Base-by-base conservation (phyloP, 805 yeast genomes). In the Kregervanrija pseudodelftensis region DNA sequence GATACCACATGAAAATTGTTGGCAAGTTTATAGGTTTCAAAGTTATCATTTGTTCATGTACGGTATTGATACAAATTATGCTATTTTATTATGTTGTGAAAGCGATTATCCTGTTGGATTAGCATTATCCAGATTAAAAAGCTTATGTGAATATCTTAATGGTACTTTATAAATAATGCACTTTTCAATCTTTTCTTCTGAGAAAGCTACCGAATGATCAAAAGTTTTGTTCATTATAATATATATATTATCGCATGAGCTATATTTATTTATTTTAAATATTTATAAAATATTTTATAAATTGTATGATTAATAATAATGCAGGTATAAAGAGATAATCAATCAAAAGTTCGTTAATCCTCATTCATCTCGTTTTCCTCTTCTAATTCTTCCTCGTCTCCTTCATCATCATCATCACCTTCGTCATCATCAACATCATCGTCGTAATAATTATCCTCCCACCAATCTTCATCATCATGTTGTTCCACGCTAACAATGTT, bases 381-480 rank as follows among this genome's bases (percentile, higher is more conserved):
- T 3, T 55, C 62, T 14, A 53, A 55, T 10, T 56, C 59, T 1
- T 56, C 64, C 10, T 45, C 58, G 8, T 57, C 63, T 7, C 53
- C 61, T 1, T 56, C 59, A 5, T 51, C 58, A 9, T 55, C 63
- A 4, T 55, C 63, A 0, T 55, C 59, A 3, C 54, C 64, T 7
- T 59, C 63, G 2, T 53, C 58, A 3, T 61, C 67, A 3, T 60
- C 61, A 8, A 62, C 69, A 12, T 56, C 58, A 39, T 62, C 60
- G 33, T 60, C 63, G 33, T 61, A 57, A 15, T 60, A 62, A 16
- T 63, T 53, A 36, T 65, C 66, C 37, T 60, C 56, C 59, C 64
- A 61, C 47, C 57, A 58, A 37, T 61, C 66, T 32, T 61, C 63
- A 11, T 63, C 64, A 12, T 57, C 65, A 36, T 54, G 56, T 13